phyloP scores from a whole-genome alignment of 176 grass and related monocot species.

The Poa annua region DNA sequence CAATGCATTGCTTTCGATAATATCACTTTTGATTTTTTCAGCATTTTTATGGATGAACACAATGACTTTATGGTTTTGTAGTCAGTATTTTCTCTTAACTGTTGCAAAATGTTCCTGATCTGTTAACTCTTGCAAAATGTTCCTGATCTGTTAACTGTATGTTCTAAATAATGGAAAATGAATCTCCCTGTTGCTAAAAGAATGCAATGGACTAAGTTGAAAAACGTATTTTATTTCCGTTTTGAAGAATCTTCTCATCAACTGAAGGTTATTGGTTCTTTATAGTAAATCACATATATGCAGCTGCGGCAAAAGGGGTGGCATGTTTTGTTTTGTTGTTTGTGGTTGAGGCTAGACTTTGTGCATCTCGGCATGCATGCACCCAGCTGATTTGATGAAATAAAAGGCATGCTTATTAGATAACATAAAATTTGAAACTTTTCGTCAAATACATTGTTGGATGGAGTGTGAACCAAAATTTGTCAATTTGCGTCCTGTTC shows the following conservation, averaged over 20 bases:
- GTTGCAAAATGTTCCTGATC: conserved; percentile 22
- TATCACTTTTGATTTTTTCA: conserved; percentile 5
- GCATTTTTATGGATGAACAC: background rate
- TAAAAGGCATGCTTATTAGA: background rate
- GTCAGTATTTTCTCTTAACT: conserved; percentile 23
- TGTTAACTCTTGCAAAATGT: conserved; percentile 19
- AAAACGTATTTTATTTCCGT: background rate
- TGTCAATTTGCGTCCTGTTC: background rate
- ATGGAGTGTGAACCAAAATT: background rate
- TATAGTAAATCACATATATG: conserved; percentile 30
- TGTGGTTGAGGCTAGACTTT: background rate
- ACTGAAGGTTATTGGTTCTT: conserved; percentile 13
- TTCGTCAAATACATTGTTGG: background rate
- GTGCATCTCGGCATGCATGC: background rate
- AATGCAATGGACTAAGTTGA: background rate
- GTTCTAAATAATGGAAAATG: conserved; percentile 22
- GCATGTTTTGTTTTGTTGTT: conserved; percentile 5
- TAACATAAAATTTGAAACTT: background rate
- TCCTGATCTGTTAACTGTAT: conserved; percentile 7
- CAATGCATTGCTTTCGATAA: conserved; percentile 11
- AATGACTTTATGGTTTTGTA: background rate
- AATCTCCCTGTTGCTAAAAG: background rate
- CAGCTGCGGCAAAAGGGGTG: background rate
- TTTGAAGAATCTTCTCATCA: conserved; percentile 15
- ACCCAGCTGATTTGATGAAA: background rate